Evolutionary conservation across 2,329 filamentous ascomycete species (phyloP).

Genomic region (Pseudomassariella vexata): DNA sequence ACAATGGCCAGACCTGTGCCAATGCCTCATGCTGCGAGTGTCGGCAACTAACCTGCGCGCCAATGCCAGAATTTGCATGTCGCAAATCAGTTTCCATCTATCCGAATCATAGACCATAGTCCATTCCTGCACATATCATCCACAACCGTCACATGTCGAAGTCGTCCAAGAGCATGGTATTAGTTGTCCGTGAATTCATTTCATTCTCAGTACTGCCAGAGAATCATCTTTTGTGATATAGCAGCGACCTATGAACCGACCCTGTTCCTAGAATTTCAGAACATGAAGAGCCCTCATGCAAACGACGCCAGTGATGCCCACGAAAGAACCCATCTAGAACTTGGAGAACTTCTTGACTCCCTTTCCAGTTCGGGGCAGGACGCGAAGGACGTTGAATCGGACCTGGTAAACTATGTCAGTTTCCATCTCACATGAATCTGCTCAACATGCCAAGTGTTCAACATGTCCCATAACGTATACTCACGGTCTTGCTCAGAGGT

Average conservation of each 20-base stretch:
- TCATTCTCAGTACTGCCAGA: conserved; percentile 27
- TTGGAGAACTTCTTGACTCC: conserved; percentile 96
- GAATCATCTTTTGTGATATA: conserved; percentile 23
- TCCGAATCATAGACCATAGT: too few species aligned
- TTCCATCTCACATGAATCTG: neutral
- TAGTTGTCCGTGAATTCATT: conserved; percentile 15
- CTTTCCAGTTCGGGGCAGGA: conserved; percentile 96
- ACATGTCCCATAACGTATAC: conserved; percentile 33
- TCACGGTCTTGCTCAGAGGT: conserved; percentile 98
- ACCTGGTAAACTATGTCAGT: conserved; percentile 49
- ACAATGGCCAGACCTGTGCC: too few species aligned
- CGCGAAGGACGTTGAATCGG: conserved; percentile 99
- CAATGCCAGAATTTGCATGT: too few species aligned
- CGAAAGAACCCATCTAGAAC: conserved; percentile 67
- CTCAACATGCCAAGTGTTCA: neutral
- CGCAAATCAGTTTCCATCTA: too few species aligned
- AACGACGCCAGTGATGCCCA: conserved; percentile 47
- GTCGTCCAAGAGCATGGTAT: too few species aligned
- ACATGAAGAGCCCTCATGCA: conserved; percentile 39
- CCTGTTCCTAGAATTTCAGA: conserved; percentile 27
- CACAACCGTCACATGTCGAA: too few species aligned
- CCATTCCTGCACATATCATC: too few species aligned
- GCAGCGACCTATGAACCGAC: conserved; percentile 28
- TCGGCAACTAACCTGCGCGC: too few species aligned
- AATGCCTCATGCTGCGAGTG: too few species aligned